Base-by-base conservation (phyloP, 2,329 filamentous ascomycete species). In the Epichloe sibirici region DNA sequence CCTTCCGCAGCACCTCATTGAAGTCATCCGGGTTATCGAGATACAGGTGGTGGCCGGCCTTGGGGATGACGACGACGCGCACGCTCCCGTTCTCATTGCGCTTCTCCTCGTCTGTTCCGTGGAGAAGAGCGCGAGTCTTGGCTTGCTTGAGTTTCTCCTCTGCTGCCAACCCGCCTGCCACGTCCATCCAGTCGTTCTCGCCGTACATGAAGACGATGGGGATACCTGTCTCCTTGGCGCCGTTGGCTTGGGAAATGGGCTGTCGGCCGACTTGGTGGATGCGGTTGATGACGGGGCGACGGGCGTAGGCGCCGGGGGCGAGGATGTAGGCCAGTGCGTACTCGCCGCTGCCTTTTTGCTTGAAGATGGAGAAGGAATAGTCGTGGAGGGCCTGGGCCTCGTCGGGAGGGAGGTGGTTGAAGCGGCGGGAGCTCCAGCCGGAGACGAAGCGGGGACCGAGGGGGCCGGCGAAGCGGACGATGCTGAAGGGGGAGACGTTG, bases 171-270 rank as follows among this genome's bases (percentile, higher is more conserved):
- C 93, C 93, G 31, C 90, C 93, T 0, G 82, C 82, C 8, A 93
- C 83, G 59, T 98, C 93, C 93, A 98, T 98, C 93, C 93, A 98
- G 73, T 98, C 93, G 63, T 93, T 84, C 62, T 97, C 90, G 57
- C 93, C 93, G 65, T 98, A 98, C 86, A 97, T 90, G 65, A 98
- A 80, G 8, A 97, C 79, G 35, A 97, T 74, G 0, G 93, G 91
- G 48, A 90, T 75, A 1, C 90, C 90, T 0, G 77, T 86, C 60
- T 82, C 78, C 53, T 65, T 55, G 7, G 54, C 57, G 25, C 61
- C 60, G 7, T 64, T 58, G 5, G 63, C 53, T 3, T 61, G 61
- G 48, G 62, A 60, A 54, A 79, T 66, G 6, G 68, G 58, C 65
- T 94, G 88, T n/a, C 91, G 78, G 1, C 91, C 91, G 6, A 98